phyloP scores from a whole-genome alignment of 2,329 filamentous ascomycete species.

The Aspergillus ibericus region DNA sequence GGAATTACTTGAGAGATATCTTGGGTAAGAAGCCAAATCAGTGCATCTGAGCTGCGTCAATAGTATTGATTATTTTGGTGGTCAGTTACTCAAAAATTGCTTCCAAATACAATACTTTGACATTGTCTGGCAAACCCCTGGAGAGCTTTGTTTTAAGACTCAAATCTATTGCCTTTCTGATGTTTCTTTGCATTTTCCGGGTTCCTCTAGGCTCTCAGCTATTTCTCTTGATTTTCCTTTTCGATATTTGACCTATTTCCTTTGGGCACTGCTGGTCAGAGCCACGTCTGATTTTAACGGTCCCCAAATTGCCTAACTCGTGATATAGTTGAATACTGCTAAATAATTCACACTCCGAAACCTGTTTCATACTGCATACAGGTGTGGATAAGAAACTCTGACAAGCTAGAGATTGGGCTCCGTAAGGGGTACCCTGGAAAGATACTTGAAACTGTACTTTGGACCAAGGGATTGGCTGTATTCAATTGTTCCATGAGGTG shows the following conservation, averaged over 20 bases:
- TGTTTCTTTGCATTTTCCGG: background rate
- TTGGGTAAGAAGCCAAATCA: background rate
- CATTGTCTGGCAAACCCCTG: background rate
- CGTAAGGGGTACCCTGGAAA: no score
- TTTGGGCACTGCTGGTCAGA: conserved; percentile 3
- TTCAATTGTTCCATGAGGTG: no score
- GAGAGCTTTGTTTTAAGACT: background rate
- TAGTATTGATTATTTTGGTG: no score
- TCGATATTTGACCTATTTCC: conserved; percentile 5
- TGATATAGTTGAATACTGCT: background rate
- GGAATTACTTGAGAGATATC: background rate
- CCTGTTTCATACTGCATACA: background rate
- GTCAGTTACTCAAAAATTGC: no score
- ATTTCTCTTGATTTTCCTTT: background rate
- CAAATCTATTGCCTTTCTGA: background rate
- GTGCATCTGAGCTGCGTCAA: no score
- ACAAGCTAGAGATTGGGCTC: no score
- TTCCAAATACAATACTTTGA: background rate
- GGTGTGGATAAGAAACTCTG: background rate
- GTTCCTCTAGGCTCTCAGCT: background rate
- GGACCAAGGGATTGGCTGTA: no score
- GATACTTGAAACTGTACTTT: no score
- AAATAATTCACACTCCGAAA: background rate
- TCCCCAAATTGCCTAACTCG: background rate
- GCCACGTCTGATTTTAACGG: background rate